Evolutionary conservation across 1,284 basidiomycete species (phyloP).

Genomic region (Sparassis latifolia): DNA sequence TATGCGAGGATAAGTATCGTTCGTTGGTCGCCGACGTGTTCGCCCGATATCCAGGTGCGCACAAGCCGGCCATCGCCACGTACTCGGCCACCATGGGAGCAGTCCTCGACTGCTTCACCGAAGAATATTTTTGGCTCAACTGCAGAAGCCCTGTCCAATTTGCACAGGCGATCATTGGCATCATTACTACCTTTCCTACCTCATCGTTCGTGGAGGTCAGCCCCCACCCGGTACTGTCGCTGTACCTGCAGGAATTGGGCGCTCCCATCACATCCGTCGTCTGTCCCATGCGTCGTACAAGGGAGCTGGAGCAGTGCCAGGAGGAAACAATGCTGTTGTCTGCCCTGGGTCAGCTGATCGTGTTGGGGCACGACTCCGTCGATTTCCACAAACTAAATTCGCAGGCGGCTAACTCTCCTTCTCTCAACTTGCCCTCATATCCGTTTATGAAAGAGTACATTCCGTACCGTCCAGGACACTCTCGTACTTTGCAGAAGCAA

Average conservation of each 20-base stretch:
- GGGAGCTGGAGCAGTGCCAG: slow-evolving; percentile 4
- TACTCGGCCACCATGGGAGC: slow-evolving; percentile 23
- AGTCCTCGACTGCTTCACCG: slow-evolving; percentile 13
- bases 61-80: slow-evolving; percentile 12
- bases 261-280: slow-evolving; percentile 16
- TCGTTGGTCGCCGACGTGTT: slow-evolving; percentile 21
- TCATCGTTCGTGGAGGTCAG: slow-evolving; percentile 27
- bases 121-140: slow-evolving; percentile 32
- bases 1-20: slow-evolving; percentile 22
- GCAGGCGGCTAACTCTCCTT: no score
- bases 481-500: no score
- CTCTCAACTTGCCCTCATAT: no score
- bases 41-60: slow-evolving; percentile 6
- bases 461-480: no score
- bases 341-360: background rate
- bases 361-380: background rate
- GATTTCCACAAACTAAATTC: background rate
- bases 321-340: background rate
- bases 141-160: slow-evolving; percentile 28
- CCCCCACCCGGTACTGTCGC: slow-evolving; percentile 31
- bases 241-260: slow-evolving; percentile 23
- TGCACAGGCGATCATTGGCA: slow-evolving; percentile 14
- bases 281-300: slow-evolving; percentile 25
- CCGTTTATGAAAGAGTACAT: no score
- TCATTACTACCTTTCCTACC: slow-evolving; percentile 13